Base-by-base conservation (phyloP, 306 rosid species). In the Casuarina cunninghamiana region DNA sequence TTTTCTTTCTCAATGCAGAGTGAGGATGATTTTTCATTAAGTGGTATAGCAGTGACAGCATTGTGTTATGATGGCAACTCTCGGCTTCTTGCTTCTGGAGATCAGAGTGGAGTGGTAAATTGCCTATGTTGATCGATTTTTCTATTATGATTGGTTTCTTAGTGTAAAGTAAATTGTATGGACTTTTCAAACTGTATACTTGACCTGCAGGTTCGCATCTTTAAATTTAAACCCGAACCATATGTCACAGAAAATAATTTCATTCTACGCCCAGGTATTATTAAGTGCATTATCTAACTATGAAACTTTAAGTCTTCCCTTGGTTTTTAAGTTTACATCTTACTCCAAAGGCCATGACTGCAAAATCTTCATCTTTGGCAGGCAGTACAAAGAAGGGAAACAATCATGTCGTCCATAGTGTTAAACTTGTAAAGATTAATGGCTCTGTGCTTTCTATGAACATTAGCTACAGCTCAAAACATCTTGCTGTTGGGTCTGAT, bases 401-500 rank as follows among this genome's bases (percentile, higher is more conserved):
- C n/a, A 90, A 83, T 81, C 90, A 91, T 67, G 57, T 89, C 69
- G 80, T 94, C 70, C 89, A 76, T 1, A 92, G 90, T 81, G 80
- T 94, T 81, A 90, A 87, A 81, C 88, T 84, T 21, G 62, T 88
- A 19, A 89, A 94, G 82, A 85, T 83, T 71, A 86, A 81, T 72
- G 98, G 98, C 80, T 78, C 91, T 67, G 84, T 89, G 60, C 81
- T 81, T 75, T 85, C 85, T 67, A 75, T 90, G 86, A 78, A 82
- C 84, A 51, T 90, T 51, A 91, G 84, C 85, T 85, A 72, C 53
- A 80, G 65, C 54, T 82, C 90, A 74, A 83, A 69, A 75, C 89
- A 81, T 84, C 95, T 94, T 78, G 98, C 90, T 16, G 91, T 94
- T 83, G 98, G 98, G 39, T 88, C 97, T 88, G 97, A 90, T 72